phyloP scores from a whole-genome alignment of 164 flowering plant species.

The Aristolochia contorta region DNA sequence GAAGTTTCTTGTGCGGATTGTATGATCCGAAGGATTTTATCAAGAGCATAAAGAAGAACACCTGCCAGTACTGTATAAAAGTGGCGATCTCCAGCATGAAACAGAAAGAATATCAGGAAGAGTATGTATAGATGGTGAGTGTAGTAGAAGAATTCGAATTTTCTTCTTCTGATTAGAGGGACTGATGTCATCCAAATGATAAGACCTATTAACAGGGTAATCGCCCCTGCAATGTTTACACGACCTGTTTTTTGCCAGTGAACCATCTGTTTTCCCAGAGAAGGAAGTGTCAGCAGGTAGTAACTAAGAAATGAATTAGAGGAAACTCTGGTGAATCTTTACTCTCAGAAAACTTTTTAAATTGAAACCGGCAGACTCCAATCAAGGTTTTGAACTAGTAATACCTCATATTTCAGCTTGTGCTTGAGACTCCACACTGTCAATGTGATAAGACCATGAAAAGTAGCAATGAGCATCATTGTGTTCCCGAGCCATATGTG shows the following conservation, averaged over 20 bases:
- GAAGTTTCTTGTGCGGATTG: slow-evolving; percentile 54
- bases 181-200: slow-evolving; percentile 85
- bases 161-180: slow-evolving; percentile 44
- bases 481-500: slow-evolving; percentile 95
- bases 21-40: slow-evolving; percentile 61
- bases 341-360: too few species aligned
- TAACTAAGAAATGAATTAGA: not conserved
- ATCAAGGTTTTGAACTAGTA: not conserved
- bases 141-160: slow-evolving; percentile 83
- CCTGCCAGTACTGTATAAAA: slow-evolving; percentile 72
- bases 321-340: not conserved
- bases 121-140: slow-evolving; percentile 82
- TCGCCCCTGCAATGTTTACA: slow-evolving; percentile 69
- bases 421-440: slow-evolving; percentile 47
- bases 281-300: not conserved
- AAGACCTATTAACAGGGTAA: slow-evolving; percentile 61
- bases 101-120: slow-evolving; percentile 66
- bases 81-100: slow-evolving; percentile 80
- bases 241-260: slow-evolving; percentile 57
- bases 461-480: slow-evolving; percentile 61
- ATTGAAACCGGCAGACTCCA: not conserved
- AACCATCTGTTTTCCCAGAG: slow-evolving; percentile 33
- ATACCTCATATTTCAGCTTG: slow-evolving; percentile 35
- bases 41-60: slow-evolving; percentile 68
- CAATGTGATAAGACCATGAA: slow-evolving; percentile 59